Conservation (phyloP, 2,329 filamentous ascomycete genomes). For the Emydomyces testavorans region DNA sequence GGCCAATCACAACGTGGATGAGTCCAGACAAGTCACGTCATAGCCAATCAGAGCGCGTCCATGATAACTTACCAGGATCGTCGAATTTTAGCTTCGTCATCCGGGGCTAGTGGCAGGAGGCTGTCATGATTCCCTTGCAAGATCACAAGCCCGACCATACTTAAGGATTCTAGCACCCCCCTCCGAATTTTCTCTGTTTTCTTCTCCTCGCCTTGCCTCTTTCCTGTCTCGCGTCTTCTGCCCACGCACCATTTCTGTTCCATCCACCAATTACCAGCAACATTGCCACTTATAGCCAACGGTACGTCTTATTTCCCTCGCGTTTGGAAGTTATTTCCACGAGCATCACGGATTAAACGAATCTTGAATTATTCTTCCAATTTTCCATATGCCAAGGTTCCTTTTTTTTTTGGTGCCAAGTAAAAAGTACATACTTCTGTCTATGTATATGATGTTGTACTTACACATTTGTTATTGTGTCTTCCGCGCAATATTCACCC, state of each 20-base stretch:
- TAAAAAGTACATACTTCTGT: neutral
- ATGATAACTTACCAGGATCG: constrained; percentile 27
- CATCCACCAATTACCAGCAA: constrained; percentile 13
- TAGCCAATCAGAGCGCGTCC: constrained; percentile 24
- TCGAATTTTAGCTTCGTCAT: constrained; percentile 28
- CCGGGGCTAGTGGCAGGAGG: constrained; percentile 29
- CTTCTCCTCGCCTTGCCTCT: constrained; percentile 21
- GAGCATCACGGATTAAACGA: neutral
- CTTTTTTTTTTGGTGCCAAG: constrained; percentile 2
- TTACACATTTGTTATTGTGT: constrained; percentile 18
- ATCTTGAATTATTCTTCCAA: constrained; percentile 1
- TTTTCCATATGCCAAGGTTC: neutral
- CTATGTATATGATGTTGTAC: neutral
- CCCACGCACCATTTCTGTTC: constrained; percentile 18
- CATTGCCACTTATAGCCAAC: constrained; percentile 5
- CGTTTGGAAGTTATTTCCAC: constrained; percentile 8
- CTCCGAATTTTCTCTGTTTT: constrained; percentile 28
- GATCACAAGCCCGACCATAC: constrained; percentile 27
- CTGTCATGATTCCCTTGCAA: constrained; percentile 22
- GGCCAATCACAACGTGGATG: constrained; percentile 20
- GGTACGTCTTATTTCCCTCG: constrained; percentile 5
- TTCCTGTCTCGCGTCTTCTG: constrained; percentile 15
- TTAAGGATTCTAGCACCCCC: constrained; percentile 35
- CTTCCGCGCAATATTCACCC: neutral
- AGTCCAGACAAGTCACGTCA: constrained; percentile 20